Base-by-base conservation (phyloP, 176 grass and related monocot species). In the Oryza coarctata region DNA sequence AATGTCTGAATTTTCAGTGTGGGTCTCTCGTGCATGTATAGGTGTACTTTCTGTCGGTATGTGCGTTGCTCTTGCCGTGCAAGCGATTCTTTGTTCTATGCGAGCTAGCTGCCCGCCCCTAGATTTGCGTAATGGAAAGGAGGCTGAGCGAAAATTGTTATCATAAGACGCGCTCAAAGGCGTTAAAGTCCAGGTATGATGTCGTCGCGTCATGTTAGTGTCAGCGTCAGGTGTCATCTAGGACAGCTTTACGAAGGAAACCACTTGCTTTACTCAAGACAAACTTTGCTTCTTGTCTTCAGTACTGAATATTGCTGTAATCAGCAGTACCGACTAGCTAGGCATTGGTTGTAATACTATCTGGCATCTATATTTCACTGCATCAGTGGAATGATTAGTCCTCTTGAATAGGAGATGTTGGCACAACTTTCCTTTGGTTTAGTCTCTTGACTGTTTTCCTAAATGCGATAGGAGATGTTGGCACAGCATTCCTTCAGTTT, bases 141-240 rank as follows among this genome's bases (percentile, higher is more conserved):
- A 1, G 3, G 2, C 1, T 39, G 71, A 18, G 22, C 6, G 8
- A 64, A n/a, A 64, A 23, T 14, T 17, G 12, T 89, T 70, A 60
- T n/a, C 78, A 69, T 85, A 89, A 76, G 87, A 84, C 23, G 7
- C 18, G 44, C 31, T n/a, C 17, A 35, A 68, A 25, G 68, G 18
- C 3, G 61, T 9, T 71, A 25, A 60, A 45, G 70, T 80, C 61
- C 34, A 34, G 29, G 60, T 9, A 34, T 35, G 77, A 75, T 27
- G 74, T 18, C 27, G 65, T 22, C 29, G n/a, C 25, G 52, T 65
- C 73, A 22, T 71, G 43, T 34, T 33, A 23, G 23, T 70, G 38
- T 50, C 82, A 52, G 34, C 76, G 1, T 79, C 81, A 62, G 4
- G 55, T 18, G 74, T 17, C 34, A 64, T 60, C 22, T 2, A 0